phyloP scores from a whole-genome alignment of 2,329 filamentous ascomycete species.

The Venturiaceae sp. region DNA sequence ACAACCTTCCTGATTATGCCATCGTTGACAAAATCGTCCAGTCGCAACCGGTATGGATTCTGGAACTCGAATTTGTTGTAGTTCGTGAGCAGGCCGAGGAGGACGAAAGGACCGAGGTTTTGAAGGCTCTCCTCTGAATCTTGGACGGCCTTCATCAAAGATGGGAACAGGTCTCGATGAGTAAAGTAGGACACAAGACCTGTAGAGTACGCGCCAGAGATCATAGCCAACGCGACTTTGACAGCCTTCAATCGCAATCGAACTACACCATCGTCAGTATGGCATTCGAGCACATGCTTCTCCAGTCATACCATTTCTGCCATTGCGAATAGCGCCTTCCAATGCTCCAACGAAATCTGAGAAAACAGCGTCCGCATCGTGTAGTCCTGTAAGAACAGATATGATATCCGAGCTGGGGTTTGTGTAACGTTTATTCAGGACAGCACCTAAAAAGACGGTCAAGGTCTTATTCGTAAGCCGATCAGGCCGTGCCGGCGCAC shows the following conservation, averaged over 20 bases:
- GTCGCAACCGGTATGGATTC: conserved; percentile 84
- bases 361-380: conserved; percentile 79
- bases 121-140: conserved; percentile 57
- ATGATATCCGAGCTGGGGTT: conserved; percentile 96
- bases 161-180: conserved; percentile 86
- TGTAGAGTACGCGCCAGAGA: conserved; percentile 91
- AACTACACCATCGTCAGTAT: conserved; percentile 38
- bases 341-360: conserved; percentile 78
- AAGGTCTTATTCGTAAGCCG: conserved; percentile 60
- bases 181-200: conserved; percentile 91
- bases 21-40: conserved; percentile 95
- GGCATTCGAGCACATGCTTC: neutral
- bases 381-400: conserved; percentile 75
- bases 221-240: conserved; percentile 70
- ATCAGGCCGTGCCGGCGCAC: neutral
- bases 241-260: conserved; percentile 71
- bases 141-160: conserved; percentile 89
- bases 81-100: conserved; percentile 82
- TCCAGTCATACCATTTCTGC: conserved; percentile 51
- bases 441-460: conserved; percentile 72
- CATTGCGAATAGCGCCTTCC: conserved; percentile 73
- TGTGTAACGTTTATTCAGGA: conserved; percentile 82
- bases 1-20: conserved; percentile 75
- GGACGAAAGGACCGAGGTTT: conserved; percentile 63
- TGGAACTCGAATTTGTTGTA: conserved; percentile 99